Evolutionary conservation across 805 yeast genomes (phyloP), one percentile per base, ranked within the genome.

Genomic region (Lachancea thermotolerans): DNA sequence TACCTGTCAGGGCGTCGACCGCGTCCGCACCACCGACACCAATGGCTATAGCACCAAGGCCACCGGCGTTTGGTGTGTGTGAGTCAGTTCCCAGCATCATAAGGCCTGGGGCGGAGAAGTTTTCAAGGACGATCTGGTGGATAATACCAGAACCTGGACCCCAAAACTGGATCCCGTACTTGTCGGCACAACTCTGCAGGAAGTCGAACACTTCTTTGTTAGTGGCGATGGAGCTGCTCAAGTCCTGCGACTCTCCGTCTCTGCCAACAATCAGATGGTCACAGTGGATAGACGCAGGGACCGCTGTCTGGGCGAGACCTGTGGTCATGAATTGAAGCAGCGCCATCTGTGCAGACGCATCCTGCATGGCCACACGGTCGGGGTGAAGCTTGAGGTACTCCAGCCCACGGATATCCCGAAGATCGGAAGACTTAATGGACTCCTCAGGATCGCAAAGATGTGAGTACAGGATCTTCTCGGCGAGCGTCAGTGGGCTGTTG

Each of bases 1-100:
- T 83, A 54, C 93, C 96, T 37, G 98, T 89, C 62, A 93, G 72
- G 42, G 93, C 99, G 68, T 93, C 99, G 45, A 93, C 99, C 35
- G 99, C 99, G 70, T 93, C 99, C 45, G 99, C 99, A 74, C 99
- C 99, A 71, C 99, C 99, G 35, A 93, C 99, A 71, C 99, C 99
- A 65, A 93, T 93, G 59, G 99, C 98, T 55, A 91, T 82, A 55
- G 95, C 96, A 65, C 99, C 99, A 51, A 93, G 73, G 55, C 99
- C 99, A 72, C 99, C 99, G 28, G 99, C 99, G 61, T 93, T 93
- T 40, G 99, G 99, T 40, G 99, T 93, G 68, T 93, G 99, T 1
- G 98, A 90, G 69, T 93, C 99, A 35, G 99, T 93, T 56, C 99
- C 99, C 49, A 93, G 77, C 89, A 93, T 85, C 86, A 93, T 81